A percentile compares a stretch with the other conserved stretches of the same genome.
These are phyloP conservation scores for Gigaspora rosea DNA, from an alignment of 192 early-diverging fungal genomes.

Conservation along the genomic window DNA sequence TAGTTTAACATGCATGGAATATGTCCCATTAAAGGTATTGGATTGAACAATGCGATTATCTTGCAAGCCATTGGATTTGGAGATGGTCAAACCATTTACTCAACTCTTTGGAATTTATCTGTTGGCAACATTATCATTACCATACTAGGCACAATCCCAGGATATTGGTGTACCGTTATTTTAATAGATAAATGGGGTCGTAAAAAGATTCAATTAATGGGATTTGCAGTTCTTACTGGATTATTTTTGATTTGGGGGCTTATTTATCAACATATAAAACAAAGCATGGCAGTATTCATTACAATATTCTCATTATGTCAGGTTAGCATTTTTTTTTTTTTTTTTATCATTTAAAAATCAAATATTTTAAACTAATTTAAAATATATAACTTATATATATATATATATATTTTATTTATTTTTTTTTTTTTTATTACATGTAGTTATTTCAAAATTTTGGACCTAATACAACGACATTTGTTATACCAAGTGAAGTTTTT, in stretches of 20 bases:
- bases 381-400: no score
- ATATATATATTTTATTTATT: no score
- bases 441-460: constrained; percentile 92
- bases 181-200: constrained; percentile 87
- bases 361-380: no score
- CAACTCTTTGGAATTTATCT: constrained; percentile 60
- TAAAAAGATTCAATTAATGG: constrained; percentile 91
- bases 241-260: constrained; percentile 76
- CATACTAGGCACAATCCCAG: constrained; percentile 83
- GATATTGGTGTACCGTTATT: constrained; percentile 94
- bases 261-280: constrained; percentile 61
- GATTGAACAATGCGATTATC: constrained; percentile 67
- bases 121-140: constrained; percentile 93
- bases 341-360: no score
- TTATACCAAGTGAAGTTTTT: constrained; percentile 81
- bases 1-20: no score
- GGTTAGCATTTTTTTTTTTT: no score
- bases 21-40: constrained; percentile 9
- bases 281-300: constrained; percentile 49
- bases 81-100: constrained; percentile 13
- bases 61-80: constrained; percentile 72
- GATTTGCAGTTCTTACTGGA: constrained; percentile 73
- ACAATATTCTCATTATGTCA: constrained; percentile 12
- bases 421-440: no score
- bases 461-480: constrained; percentile 90